Evolutionary conservation across 495 filamentous ascomycete species (phyloP), one percentile per base, ranked within the genome.

Genomic region (Penicillium samsonianum): DNA sequence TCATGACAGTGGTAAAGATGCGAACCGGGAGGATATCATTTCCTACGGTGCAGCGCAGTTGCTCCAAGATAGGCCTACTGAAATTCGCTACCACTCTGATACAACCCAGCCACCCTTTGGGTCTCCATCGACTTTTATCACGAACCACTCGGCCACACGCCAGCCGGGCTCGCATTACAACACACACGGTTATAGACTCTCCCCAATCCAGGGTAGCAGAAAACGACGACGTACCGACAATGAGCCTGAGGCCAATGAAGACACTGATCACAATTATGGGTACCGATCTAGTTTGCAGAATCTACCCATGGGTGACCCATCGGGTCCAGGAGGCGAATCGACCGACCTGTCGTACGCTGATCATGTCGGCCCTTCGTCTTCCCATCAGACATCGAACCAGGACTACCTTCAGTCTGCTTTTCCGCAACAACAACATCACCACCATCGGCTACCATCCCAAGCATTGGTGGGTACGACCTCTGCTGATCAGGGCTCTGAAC

Each of bases 371-470:
- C 49, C 61, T 17, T 64, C 65, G 5, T 60, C 61, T 16, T 67
- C 69, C 44, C 70, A 65, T 37, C 61, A 60, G 23, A 50, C 67
- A 40, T 53, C 70, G 23, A 51, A 56, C n/a, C 71, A 74, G 48
- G 60, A 57, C n/a, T 77, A 67, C 44, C 58, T 61, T 23, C 65
- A 64, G 12, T 60, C 61, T 31, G 47, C 67, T 25, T 57, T 69
- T 14, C 75, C 69, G n/a, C 74, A 75, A 37, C 82, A 75, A 37
- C 82, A 83, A 7, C 87, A 90, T 65, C 89, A 92, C 64, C 87
- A 89, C 65, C 90, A 91, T 62, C 81, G 82, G 30, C 78, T 92
- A 5, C 89, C 89, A 16, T 79, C 85, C 49, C 84, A 86, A 47
- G 79, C 80, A 6, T 79, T 80, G n/a, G 80, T 69, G 11, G 64